Evolutionary conservation across 441 rosid species (phyloP).

Genomic region (Erodium texanum): DNA sequence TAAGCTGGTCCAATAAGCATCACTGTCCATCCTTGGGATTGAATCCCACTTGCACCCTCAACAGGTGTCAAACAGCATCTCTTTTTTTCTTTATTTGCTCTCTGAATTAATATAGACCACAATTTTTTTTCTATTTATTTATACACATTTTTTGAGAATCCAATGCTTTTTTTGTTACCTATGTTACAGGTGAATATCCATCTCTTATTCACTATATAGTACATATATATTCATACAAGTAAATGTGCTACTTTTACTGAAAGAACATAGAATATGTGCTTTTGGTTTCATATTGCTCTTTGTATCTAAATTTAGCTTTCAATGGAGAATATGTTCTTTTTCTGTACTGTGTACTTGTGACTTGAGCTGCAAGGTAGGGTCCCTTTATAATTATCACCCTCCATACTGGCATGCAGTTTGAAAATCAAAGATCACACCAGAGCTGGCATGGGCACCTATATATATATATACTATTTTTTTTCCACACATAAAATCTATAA

Average conservation of each 20-base stretch:
- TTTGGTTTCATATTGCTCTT: neutral
- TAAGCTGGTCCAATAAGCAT: neutral
- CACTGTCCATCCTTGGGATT: slow-evolving; percentile 27
- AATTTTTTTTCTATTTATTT: neutral
- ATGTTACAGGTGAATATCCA: neutral
- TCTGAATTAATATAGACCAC: too few relatives aligned
- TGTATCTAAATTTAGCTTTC: neutral
- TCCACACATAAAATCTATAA: too few relatives aligned
- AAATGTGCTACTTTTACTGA: neutral
- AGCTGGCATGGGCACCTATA: too few relatives aligned
- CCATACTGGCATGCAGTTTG: slow-evolving; percentile 2
- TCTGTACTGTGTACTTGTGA: neutral
- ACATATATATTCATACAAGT: neutral
- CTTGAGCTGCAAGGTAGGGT: neutral
- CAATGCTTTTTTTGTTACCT: slow-evolving; percentile 25
- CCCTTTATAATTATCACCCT: neutral
- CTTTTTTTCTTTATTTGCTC: neutral
- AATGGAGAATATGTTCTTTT: neutral
- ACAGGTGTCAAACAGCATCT: slow-evolving; percentile 26
- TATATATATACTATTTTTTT: too few relatives aligned
- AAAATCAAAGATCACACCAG: too few relatives aligned
- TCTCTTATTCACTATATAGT: too few relatives aligned
- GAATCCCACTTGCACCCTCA: slow-evolving; percentile 31
- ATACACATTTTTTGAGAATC: slow-evolving; percentile 25
- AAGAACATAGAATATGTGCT: neutral